Conservation (phyloP, 2,329 filamentous ascomycete genomes). For the Herpotrichia juniperi region DNA sequence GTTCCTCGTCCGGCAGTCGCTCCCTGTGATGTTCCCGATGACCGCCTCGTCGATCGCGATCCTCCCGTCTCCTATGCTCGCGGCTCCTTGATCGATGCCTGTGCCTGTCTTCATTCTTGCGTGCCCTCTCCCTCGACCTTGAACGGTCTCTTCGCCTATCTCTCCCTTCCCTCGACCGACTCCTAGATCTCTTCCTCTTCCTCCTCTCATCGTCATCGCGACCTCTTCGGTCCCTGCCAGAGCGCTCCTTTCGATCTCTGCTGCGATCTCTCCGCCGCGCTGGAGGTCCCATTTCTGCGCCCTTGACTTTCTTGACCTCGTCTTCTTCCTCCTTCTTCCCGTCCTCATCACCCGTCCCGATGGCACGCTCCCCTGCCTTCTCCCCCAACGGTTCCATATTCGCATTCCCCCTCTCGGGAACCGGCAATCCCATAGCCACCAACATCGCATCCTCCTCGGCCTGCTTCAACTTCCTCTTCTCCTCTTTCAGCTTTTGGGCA, state of each 20-base stretch:
- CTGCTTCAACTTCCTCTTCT: constrained; percentile 83
- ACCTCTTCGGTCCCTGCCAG: constrained; percentile 1
- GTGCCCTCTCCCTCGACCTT: constrained; percentile 34
- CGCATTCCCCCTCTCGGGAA: constrained; percentile 70
- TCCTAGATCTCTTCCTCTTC: constrained; percentile 30
- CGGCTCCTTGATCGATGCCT: constrained; percentile 37
- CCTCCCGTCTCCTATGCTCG: constrained; percentile 30
- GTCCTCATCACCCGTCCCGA: constrained; percentile 54
- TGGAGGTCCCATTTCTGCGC: background rate
- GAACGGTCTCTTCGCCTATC: constrained; percentile 36
- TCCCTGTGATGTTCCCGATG: constrained; percentile 22
- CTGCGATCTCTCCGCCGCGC: background rate
- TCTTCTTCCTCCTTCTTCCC: constrained; percentile 25
- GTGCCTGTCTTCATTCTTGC: constrained; percentile 34
- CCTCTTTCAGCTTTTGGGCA: constrained; percentile 66
- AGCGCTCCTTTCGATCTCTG: constrained; percentile 1
- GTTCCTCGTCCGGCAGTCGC: constrained; percentile 26
- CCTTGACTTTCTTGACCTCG: background rate
- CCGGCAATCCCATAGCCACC: constrained; percentile 78
- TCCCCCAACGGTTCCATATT: constrained; percentile 65
- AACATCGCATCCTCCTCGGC: constrained; percentile 92
- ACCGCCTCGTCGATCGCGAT: constrained; percentile 9
- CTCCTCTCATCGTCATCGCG: background rate
- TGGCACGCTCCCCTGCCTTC: constrained; percentile 55
- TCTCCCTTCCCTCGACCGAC: constrained; percentile 35